Conservation (phyloP, 2,329 filamentous ascomycete genomes). For the Pseudogymnoascus sp. region DNA sequence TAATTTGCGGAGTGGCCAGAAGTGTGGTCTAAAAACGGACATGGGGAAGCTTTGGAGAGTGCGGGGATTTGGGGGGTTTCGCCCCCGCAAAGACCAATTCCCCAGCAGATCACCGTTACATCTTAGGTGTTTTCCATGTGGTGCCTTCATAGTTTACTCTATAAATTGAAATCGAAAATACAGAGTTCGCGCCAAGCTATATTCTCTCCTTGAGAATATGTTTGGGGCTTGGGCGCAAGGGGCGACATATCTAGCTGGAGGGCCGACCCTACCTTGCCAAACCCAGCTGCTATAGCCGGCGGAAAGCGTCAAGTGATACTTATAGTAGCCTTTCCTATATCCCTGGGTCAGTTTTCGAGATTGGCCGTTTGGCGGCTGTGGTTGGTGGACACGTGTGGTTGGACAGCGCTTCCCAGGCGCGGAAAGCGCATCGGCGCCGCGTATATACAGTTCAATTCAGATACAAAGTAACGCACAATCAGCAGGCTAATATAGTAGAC, state of each 20-base stretch:
- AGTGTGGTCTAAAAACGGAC: not conserved
- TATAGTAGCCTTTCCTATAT: not conserved
- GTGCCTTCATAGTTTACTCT: not conserved
- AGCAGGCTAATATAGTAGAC: not conserved
- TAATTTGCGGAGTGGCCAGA: not conserved
- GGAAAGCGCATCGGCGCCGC: not conserved
- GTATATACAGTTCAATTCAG: not conserved
- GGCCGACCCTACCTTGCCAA: no score
- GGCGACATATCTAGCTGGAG: not conserved
- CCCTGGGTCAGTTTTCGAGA: not conserved
- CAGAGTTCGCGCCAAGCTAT: not conserved
- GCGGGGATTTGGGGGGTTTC: conserved; percentile 1
- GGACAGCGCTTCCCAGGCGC: conserved; percentile 15
- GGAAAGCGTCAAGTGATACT: not conserved
- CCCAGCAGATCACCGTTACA: not conserved
- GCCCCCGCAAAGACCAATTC: not conserved
- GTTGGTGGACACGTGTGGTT: conserved; percentile 12
- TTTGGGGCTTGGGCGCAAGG: not conserved
- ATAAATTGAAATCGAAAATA: not conserved
- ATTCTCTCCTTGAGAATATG: not conserved
- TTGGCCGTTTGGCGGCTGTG: conserved; percentile 6
- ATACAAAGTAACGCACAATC: not conserved
- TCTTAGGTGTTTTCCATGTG: not conserved
- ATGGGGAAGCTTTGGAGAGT: conserved; percentile 4
- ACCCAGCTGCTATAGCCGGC: not conserved